These are phyloP conservation scores for Skeletonema tropicum DNA, from an alignment of 108 stramenopile species.

Conservation along the genomic window DNA sequence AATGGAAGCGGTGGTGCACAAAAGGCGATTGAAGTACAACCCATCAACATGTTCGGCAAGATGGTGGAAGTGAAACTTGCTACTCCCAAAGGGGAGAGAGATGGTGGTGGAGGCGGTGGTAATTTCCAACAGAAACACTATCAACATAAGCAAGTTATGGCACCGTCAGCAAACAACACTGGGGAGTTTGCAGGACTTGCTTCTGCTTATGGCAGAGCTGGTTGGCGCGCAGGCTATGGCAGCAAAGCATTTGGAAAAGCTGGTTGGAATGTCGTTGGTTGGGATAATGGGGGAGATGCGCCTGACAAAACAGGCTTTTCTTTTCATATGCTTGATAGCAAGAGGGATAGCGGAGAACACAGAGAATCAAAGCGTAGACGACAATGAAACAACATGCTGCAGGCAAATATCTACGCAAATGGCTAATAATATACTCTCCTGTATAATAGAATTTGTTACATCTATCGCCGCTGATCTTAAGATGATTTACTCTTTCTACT, in stretches of 20 bases:
- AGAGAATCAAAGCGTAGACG: constrained; percentile 10
- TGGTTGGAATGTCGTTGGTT: constrained; percentile 83
- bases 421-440: not conserved
- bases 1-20: constrained; percentile 81
- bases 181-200: constrained; percentile 87
- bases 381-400: constrained; percentile 23
- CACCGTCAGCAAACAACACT: constrained; percentile 37
- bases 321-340: constrained; percentile 61
- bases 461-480: not conserved
- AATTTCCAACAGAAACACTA: constrained; percentile 18
- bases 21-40: constrained; percentile 76
- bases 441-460: not conserved
- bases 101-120: constrained; percentile 42
- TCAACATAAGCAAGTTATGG: constrained; percentile 73
- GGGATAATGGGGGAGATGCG: constrained; percentile 76
- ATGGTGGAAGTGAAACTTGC: constrained; percentile 88
- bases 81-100: constrained; percentile 76
- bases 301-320: constrained; percentile 82
- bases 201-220: constrained; percentile 77
- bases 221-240: constrained; percentile 90
- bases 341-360: constrained; percentile 5
- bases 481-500: constrained; percentile 17
- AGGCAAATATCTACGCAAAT: not conserved
- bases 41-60: constrained; percentile 74
- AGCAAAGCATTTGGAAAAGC: constrained; percentile 80